These are phyloP conservation scores for Hypholoma fasciculare DNA, from an alignment of 768 basidiomycete genomes.

Conservation along the genomic window DNA sequence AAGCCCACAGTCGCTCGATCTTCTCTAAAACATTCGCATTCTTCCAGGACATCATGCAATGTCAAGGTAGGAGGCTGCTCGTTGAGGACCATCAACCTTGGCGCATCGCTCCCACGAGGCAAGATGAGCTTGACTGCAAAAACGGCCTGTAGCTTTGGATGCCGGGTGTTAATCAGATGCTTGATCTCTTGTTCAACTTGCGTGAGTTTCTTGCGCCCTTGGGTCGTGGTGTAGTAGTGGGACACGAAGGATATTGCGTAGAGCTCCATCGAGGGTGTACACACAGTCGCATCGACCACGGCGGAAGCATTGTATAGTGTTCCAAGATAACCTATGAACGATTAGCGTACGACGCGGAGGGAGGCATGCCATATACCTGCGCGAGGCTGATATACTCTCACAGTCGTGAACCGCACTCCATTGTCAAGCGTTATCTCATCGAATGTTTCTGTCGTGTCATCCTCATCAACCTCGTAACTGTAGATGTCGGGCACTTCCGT, in stretches of 20 bases:
- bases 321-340: slow-evolving; percentile 55
- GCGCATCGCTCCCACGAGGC: slow-evolving; percentile 46
- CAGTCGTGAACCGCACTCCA: slow-evolving; percentile 59
- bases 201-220: slow-evolving; percentile 73
- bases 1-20: slow-evolving; percentile 63
- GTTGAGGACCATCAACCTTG: slow-evolving; percentile 65
- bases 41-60: slow-evolving; percentile 73
- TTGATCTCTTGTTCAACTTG: slow-evolving; percentile 68
- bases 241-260: slow-evolving; percentile 66
- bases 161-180: slow-evolving; percentile 55
- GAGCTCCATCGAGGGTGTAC: slow-evolving; percentile 63
- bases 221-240: slow-evolving; percentile 64
- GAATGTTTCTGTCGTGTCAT: slow-evolving; percentile 65
- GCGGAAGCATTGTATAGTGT: slow-evolving; percentile 75
- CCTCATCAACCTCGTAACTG: slow-evolving; percentile 25
- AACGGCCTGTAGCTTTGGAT: slow-evolving; percentile 65
- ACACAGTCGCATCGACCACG: slow-evolving; percentile 61
- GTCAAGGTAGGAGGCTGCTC: slow-evolving; percentile 70
- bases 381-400: slow-evolving; percentile 73
- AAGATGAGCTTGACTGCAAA: slow-evolving; percentile 66
- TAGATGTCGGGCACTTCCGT: slow-evolving; percentile 54
- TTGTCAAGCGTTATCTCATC: slow-evolving; percentile 52
- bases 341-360: not conserved
- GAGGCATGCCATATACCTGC: slow-evolving; percentile 42
- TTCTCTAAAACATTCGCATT: slow-evolving; percentile 72